These are phyloP conservation scores for Hypoxylon sp. DNA, from an alignment of 2,329 filamentous ascomycete genomes.

Conservation along the genomic window DNA sequence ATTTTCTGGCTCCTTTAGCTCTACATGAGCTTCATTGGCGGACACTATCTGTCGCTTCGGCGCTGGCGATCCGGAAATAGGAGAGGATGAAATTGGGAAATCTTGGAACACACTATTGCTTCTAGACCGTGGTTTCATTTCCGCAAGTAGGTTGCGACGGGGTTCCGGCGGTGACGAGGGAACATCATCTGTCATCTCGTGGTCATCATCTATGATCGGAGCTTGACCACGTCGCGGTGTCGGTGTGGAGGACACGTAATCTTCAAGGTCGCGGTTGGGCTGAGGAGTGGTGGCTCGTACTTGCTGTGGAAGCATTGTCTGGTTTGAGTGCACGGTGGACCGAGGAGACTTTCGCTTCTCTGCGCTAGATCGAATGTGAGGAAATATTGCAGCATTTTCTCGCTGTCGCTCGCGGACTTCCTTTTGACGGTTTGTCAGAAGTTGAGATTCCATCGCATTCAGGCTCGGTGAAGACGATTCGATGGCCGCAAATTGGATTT, in stretches of 20 bases:
- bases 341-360: constrained; percentile 44
- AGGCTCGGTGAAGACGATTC: constrained; percentile 69
- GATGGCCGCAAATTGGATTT: constrained; percentile 82
- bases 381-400: constrained; percentile 76
- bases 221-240: constrained; percentile 71
- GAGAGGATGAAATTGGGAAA: constrained; percentile 71
- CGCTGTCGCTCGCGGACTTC: constrained; percentile 82
- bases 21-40: constrained; percentile 8
- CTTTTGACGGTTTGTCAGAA: constrained; percentile 83
- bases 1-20: constrained; percentile 24
- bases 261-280: constrained; percentile 61
- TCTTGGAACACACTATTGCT: constrained; percentile 60
- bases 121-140: constrained; percentile 66
- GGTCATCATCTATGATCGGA: constrained; percentile 62
- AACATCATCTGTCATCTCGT: constrained; percentile 65
- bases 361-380: constrained; percentile 73
- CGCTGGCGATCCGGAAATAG: constrained; percentile 66
- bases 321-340: constrained; percentile 16
- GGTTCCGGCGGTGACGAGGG: constrained; percentile 73
- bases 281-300: constrained; percentile 63
- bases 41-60: constrained; percentile 50
- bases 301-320: constrained; percentile 19
- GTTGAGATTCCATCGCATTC: constrained; percentile 74
- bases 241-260: constrained; percentile 72
- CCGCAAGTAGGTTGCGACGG: constrained; percentile 66